A percentile compares a stretch with the other conserved stretches of the same genome.
Evolutionary conservation across 345 rosid genomes (phyloP).

Genomic region (Atalantia buxifolia): DNA sequence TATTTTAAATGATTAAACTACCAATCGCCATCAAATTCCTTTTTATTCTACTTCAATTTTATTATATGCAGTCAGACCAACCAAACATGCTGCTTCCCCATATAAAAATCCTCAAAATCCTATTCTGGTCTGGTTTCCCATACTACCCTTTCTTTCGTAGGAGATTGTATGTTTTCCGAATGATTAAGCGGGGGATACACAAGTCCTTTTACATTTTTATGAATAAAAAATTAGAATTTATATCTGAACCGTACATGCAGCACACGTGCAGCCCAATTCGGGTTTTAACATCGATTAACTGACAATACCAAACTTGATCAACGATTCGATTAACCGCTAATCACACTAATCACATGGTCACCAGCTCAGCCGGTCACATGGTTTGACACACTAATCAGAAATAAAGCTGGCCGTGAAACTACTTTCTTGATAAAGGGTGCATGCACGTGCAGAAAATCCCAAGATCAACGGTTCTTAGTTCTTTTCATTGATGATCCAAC

Average conservation of each 20-base stretch:
- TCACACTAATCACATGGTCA: constrained; percentile 41
- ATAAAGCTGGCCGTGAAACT: neutral
- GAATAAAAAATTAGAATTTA: neutral
- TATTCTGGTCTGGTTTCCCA: neutral
- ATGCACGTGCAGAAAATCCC: constrained; percentile 41
- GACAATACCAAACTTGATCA: constrained; percentile 12
- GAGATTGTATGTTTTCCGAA: neutral
- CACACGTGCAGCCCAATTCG: constrained; percentile 37
- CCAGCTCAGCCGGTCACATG: constrained; percentile 72
- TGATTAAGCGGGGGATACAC: neutral
- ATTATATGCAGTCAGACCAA: constrained; percentile 9
- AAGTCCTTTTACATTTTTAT: neutral
- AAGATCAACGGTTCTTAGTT: constrained; percentile 12
- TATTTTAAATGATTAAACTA: constrained; percentile 30
- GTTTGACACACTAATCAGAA: neutral
- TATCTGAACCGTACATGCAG: neutral
- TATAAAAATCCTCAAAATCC: constrained; percentile 3
- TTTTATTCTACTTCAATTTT: constrained; percentile 9
- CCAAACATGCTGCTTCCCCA: constrained; percentile 32
- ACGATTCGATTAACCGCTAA: constrained; percentile 14
- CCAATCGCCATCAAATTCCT: constrained; percentile 15
- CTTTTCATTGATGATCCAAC: constrained; percentile 3
- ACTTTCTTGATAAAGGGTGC: constrained; percentile 29
- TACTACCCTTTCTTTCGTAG: neutral
- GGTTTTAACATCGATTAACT: constrained; percentile 21